Percentiles rank a stretch among this genome's conserved stretches.
Evolutionary conservation across 1,284 basidiomycete genomes (phyloP).

Genomic region (Fistulinella cinereoalba): DNA sequence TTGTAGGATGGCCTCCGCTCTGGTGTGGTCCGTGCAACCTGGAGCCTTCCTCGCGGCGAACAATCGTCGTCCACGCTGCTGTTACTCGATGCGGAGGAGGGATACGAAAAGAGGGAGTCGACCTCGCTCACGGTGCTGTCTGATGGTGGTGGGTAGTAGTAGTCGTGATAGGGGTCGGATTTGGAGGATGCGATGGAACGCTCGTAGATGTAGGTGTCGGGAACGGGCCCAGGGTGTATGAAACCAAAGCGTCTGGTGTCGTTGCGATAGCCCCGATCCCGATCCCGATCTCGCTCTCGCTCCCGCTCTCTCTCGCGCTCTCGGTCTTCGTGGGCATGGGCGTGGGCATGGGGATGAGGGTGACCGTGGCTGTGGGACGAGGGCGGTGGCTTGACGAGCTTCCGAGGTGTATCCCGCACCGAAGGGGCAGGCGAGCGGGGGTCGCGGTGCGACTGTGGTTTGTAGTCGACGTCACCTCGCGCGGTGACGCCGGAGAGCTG

Average conservation of each 20-base stretch:
- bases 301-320: slow-evolving; percentile 23
- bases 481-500: slow-evolving; percentile 30
- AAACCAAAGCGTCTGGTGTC: slow-evolving; percentile 31
- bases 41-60: slow-evolving; percentile 24
- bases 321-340: slow-evolving; percentile 24
- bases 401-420: slow-evolving; percentile 25
- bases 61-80: slow-evolving; percentile 47
- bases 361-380: slow-evolving; percentile 19
- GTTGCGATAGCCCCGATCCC: slow-evolving; percentile 20
- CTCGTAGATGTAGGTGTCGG: slow-evolving; percentile 56
- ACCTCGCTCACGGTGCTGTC: slow-evolving; percentile 40
- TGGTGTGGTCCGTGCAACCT: slow-evolving; percentile 20
- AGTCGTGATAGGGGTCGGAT: slow-evolving; percentile 43
- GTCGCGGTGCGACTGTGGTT: slow-evolving; percentile 30
- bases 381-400: slow-evolving; percentile 28
- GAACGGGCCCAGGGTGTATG: slow-evolving; percentile 44
- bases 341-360: neutral
- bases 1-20: slow-evolving; percentile 24
- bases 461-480: slow-evolving; percentile 47
- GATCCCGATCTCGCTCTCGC: slow-evolving; percentile 17
- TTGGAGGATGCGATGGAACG: slow-evolving; percentile 49
- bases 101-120: slow-evolving; percentile 39
- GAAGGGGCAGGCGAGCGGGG: slow-evolving; percentile 20
- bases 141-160: slow-evolving; percentile 44
- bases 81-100: slow-evolving; percentile 49